Base-by-base conservation (phyloP, 129 eudicot genomes). In the Pulicaria dysenterica region DNA sequence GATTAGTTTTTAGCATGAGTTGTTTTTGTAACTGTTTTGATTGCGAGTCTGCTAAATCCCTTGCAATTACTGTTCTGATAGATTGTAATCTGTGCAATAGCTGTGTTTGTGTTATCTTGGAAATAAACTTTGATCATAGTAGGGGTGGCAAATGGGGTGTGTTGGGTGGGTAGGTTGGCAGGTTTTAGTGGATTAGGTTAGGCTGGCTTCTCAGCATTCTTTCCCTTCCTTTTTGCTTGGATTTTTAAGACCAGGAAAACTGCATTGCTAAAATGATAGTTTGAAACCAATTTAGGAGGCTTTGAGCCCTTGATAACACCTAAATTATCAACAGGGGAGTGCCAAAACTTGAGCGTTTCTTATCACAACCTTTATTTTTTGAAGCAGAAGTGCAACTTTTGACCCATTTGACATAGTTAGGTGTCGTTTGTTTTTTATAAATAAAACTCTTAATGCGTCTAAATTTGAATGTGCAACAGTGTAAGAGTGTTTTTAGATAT, bases 1-100 rank as follows among this genome's bases (percentile, higher is more conserved):
- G 75, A 40, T 56, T 70, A 70, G 65, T 56, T 55, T 41, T 55
- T 53, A 70, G 64, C 45, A 70, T 11, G 42, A 16, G 64, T 55
- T 55, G 38, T 48, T 43, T 67, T 49, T 49, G 6, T 68, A n/a
- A 49, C 49, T 49, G 7, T 68, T 68, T 8, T 4, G 46, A 67
- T 46, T 13, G 58, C 37, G 37, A 51, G 47, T 53, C 8, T 53
- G 50, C 24, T 45, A 46, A 34, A 66, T 6, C 19, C 42, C n/a
- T 13, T 66, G 37, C 8, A 66, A 11, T 36, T 70, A 54, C 68
- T 62, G 36, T 16, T 58, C 39, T 70, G 53, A 50, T 41, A 24
- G 40, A 54, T 56, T 70, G 42, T 56, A 41, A 17, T 5, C 40
- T 42, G 39, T 69, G 63, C 17, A 16, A 69, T 38, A 38, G 61